Conservation (phyloP, 2,329 filamentous ascomycete species). For the Zymoseptoria crescenta region DNA sequence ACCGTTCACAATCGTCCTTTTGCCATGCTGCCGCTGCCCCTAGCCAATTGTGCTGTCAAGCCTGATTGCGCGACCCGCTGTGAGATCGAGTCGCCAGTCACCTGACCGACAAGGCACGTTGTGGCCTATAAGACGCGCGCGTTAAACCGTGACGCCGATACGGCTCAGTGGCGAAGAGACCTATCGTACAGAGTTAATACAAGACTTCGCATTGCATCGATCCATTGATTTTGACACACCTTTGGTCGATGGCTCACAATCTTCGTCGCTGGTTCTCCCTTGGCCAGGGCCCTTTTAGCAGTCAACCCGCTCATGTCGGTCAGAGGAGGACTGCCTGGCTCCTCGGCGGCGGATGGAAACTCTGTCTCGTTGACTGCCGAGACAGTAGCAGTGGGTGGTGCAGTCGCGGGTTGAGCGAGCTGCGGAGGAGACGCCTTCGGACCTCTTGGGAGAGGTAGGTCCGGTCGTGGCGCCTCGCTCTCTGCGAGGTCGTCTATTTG, state of each 20-base stretch:
- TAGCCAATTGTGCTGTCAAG: neutral
- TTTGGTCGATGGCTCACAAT: slow-evolving; percentile 20
- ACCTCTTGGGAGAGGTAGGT: slow-evolving; percentile 41
- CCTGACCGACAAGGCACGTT: neutral
- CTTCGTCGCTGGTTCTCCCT: slow-evolving; percentile 15
- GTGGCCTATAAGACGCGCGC: too few relatives aligned
- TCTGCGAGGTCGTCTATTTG: slow-evolving; percentile 55
- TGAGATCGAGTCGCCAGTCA: neutral
- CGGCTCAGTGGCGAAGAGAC: slow-evolving; percentile 21
- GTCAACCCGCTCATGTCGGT: slow-evolving; percentile 4
- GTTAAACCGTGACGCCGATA: neutral
- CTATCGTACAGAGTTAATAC: slow-evolving; percentile 12
- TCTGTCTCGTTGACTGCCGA: slow-evolving; percentile 19
- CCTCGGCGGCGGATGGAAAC: slow-evolving; percentile 2
- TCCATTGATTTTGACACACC: slow-evolving; percentile 8
- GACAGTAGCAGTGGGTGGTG: slow-evolving; percentile 19
- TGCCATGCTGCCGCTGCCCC: neutral
- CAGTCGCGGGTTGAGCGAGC: slow-evolving; percentile 23
- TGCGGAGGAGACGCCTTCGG: slow-evolving; percentile 48
- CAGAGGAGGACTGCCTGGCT: neutral
- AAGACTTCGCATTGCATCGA: neutral
- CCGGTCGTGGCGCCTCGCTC: slow-evolving; percentile 76
- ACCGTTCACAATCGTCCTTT: neutral
- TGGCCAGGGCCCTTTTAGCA: slow-evolving; percentile 16
- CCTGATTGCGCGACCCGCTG: neutral